A percentile compares a stretch with the other conserved stretches of the same genome.
These are phyloP conservation scores for Agrostemma githago DNA, from an alignment of 148 eudicot species.

Conservation along the genomic window DNA sequence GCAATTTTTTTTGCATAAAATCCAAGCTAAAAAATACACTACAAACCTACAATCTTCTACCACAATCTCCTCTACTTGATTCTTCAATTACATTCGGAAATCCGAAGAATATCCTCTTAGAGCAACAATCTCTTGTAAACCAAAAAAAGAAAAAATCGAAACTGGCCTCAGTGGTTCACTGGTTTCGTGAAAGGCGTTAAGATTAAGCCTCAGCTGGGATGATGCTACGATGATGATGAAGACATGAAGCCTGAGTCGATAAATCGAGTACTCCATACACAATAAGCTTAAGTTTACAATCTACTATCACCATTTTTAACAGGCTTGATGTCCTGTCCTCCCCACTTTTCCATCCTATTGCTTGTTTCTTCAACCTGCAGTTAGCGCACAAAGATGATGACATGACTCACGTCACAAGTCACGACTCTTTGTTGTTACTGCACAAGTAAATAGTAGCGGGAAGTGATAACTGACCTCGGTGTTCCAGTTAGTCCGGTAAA, in stretches of 20 bases:
- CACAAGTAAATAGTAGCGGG: background rate
- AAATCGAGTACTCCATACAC: background rate
- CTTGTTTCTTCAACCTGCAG: constrained; percentile 63
- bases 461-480: constrained; percentile 45
- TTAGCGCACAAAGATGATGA: background rate
- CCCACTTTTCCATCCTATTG: constrained; percentile 66
- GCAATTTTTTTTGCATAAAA: no score
- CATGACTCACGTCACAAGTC: no score
- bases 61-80: background rate
- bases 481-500: constrained; percentile 78
- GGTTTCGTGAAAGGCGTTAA: background rate
- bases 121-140: background rate
- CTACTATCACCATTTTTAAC: constrained; percentile 15
- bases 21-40: no score
- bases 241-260: background rate
- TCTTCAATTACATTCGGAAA: background rate
- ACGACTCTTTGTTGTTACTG: no score
- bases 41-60: background rate
- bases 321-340: constrained; percentile 43
- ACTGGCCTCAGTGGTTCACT: background rate
- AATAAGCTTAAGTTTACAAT: constrained; percentile 8
- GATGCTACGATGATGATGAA: background rate
- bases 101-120: background rate
- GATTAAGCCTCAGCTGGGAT: background rate
- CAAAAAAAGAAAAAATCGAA: no score